Conservation (phyloP, 495 filamentous ascomycete species). For the Xylaria bambusicola region DNA sequence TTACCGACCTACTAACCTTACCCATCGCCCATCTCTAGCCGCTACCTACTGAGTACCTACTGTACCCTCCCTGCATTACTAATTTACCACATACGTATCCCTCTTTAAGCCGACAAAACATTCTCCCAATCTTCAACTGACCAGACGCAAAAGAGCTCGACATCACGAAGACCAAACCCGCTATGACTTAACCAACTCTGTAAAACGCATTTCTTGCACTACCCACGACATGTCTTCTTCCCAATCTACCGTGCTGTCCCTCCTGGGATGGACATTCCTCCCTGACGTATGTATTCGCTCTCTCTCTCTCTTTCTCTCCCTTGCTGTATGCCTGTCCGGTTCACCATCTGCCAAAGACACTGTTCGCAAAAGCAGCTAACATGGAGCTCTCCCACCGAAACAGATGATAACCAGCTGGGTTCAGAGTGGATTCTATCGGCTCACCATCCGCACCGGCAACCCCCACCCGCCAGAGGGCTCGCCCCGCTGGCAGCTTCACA, state of each 20-base stretch:
- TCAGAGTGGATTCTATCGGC: constrained; percentile 80
- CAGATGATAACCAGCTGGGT: constrained; percentile 78
- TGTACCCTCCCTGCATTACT: no score
- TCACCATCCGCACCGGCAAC: constrained; percentile 90
- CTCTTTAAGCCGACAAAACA: not conserved
- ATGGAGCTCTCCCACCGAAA: constrained; percentile 1
- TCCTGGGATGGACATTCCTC: constrained; percentile 78
- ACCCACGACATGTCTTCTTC: constrained; percentile 30
- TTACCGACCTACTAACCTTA: no score
- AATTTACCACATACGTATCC: not conserved
- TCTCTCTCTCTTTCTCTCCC: not conserved
- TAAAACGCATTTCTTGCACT: constrained; percentile 1
- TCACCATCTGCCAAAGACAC: not conserved
- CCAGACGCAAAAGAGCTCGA: no score
- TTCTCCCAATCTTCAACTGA: no score
- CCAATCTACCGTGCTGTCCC: constrained; percentile 67
- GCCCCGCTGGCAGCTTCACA: constrained; percentile 67
- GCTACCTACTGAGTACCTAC: no score
- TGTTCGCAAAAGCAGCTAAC: constrained; percentile 10
- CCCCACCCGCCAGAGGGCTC: constrained; percentile 74
- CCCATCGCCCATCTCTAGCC: no score
- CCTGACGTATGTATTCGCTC: constrained; percentile 59
- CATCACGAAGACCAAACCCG: not conserved
- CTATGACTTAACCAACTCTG: constrained; percentile 28
- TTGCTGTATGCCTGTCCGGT: no score